Evolutionary conservation across 2,329 filamentous ascomycete genomes (phyloP).

Genomic region (Fusarium goolgardi): DNA sequence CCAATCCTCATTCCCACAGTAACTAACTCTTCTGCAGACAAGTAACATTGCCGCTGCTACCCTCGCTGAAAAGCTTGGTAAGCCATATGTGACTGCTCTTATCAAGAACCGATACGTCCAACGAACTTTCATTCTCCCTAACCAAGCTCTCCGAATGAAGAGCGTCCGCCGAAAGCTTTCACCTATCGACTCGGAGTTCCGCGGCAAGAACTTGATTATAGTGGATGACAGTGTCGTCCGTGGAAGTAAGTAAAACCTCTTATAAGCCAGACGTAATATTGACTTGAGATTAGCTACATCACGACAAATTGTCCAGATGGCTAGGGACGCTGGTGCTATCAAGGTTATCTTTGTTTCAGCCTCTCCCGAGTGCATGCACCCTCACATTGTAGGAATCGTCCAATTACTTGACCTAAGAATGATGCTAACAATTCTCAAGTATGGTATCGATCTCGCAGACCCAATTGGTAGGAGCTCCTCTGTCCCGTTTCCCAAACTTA

Average conservation of each 20-base stretch:
- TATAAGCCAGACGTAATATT: neutral
- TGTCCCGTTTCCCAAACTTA: neutral
- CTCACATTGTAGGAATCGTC: slow-evolving; percentile 78
- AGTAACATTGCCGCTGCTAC: slow-evolving; percentile 83
- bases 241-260: slow-evolving; percentile 56
- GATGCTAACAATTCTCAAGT: slow-evolving; percentile 41
- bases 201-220: slow-evolving; percentile 80
- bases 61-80: slow-evolving; percentile 78
- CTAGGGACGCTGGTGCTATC: slow-evolving; percentile 81
- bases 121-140: slow-evolving; percentile 81
- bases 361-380: slow-evolving; percentile 83
- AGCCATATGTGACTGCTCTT: slow-evolving; percentile 83
- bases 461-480: slow-evolving; percentile 47
- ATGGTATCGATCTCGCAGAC: slow-evolving; percentile 62
- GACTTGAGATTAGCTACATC: slow-evolving; percentile 57
- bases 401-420: neutral
- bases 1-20: neutral
- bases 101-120: slow-evolving; percentile 92
- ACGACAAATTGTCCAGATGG: slow-evolving; percentile 79
- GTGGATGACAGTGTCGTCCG: slow-evolving; percentile 93
- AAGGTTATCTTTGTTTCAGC: slow-evolving; percentile 87
- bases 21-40: slow-evolving; percentile 62
- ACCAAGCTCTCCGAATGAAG: slow-evolving; percentile 82
- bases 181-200: slow-evolving; percentile 86
- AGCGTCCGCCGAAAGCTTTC: slow-evolving; percentile 91